Base-by-base conservation (phyloP, 208 protist genomes). In the Acanthamoeba pearcei region DNA sequence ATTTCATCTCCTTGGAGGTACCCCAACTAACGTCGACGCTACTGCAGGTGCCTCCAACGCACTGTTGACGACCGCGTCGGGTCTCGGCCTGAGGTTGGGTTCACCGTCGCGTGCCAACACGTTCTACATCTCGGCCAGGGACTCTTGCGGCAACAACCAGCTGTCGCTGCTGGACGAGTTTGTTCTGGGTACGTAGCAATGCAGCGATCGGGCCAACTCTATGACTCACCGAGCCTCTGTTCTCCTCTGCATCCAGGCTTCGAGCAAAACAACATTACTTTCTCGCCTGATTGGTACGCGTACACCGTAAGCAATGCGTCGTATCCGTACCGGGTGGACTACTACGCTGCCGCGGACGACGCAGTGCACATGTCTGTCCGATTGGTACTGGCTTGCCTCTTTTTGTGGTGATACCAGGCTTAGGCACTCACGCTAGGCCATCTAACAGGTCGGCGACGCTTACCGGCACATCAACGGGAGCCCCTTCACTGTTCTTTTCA, bases 241-340 rank as follows among this genome's bases (percentile, higher is more conserved):
- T n/a, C 51, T 38, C 72, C 13, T 72, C 6, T 74, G 24, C 0
- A 29, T 6, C 60, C 27, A 93, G 88, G 70, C 19, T 82, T 93
- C 27, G 88, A 93, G 42, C 88, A 93, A 60, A 93, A 93, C 38
- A 64, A 64, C 42, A 55, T 93, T 32, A 42, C 72, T 4, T 93
- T 93, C 42, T 55, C n/a, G 46, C 27, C 88, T 42, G 53, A 78
- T 12, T 93, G 88, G 88, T 93, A 57, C 17, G 35, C 42, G 13
- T 93, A 80, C 70, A 55, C 42, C 24, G 66, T 93, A 5, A 57
- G 42, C 42, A 85, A 93, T 22, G 29, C 32, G 0, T 42, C 88
- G 35, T 64, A 57, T 35, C 51, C 42, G 46, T 78, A 93, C 42
- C 22, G 27, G 8, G 88, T 93, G 17, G 51, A 53, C 22, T 93